Base-by-base conservation (phyloP, 345 rosid species). In the Aquilaria malaccensis region DNA sequence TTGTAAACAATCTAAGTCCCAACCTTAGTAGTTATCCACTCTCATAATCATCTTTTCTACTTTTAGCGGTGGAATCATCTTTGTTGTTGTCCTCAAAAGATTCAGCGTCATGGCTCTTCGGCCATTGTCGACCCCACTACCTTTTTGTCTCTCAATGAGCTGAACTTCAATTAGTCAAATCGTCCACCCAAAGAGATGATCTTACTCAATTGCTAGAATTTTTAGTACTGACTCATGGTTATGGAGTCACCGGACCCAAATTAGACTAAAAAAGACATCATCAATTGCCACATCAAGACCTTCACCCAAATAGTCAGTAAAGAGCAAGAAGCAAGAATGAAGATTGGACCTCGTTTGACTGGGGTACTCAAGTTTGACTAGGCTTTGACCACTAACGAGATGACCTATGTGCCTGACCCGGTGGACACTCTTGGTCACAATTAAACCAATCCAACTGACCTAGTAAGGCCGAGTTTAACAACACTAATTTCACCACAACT, bases 271-370 rank as follows among this genome's bases (percentile, higher is more conserved):
- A 97, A 94, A 47, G 97, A 94, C 47, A 90, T 94, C 50, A 88
- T 94, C 12, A 86, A 90, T 51, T 45, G 59, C 52, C 88, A 90
- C 50, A 86, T 81, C 73, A 94, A 88, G 75, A 85, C 79, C 70
- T 83, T 94, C 2, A 86, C 92, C 9, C 62, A 55, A 69, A 59
- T 89, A 53, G 74, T 87, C 9, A 96, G 96, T 74, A 90, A 96
- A 97, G 97, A 83, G 77, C 87, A 90, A n/a, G 96, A 86, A 70
- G 96, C 97, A 10, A 83, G 95, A 69, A 88, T 70, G 92, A 90
- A 88, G 70, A 88, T 94, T 41, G 77, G 90, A 56, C 83, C 95
- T 0, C 96, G 88, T 61, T 90, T 95, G 10, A 85, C 88, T 15
- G 22, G 22, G 22, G 22, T 22, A 22, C 0, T 22, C 22, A 22